Percentiles rank a stretch among this genome's conserved stretches.
Evolutionary conservation across 768 basidiomycete genomes (phyloP).

Genomic region (Exidia glandulosa): DNA sequence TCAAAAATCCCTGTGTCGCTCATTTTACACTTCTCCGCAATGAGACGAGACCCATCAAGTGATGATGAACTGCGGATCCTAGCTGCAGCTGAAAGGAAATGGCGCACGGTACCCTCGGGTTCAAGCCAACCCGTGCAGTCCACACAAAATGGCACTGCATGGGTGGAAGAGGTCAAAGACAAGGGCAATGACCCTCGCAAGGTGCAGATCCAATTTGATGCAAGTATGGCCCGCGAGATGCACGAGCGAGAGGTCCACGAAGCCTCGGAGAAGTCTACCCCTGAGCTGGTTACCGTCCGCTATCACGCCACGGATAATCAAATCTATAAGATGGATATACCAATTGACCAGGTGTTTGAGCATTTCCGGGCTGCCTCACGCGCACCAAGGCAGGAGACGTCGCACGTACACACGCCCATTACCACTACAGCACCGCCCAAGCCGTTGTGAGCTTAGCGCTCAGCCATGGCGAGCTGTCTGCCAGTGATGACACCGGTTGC

Average conservation of each 20-base stretch:
- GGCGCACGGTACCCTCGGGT: too few species aligned
- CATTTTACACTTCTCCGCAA: too few species aligned
- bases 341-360: not conserved
- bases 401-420: not conserved
- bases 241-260: not conserved
- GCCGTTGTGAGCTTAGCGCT: too few species aligned
- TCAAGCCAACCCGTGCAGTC: too few species aligned
- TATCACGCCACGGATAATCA: not conserved
- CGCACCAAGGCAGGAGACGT: not conserved
- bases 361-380: not conserved
- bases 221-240: not conserved
- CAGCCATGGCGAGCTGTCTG: too few species aligned
- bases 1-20: too few species aligned
- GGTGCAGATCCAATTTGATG: not conserved
- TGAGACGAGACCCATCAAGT: too few species aligned
- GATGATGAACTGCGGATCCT: too few species aligned
- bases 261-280: not conserved
- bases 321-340: not conserved
- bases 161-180: too few species aligned
- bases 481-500: not conserved
- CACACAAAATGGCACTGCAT: too few species aligned
- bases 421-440: too few species aligned
- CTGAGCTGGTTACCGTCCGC: not conserved
- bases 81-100: too few species aligned
- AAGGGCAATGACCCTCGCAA: not conserved